phyloP scores from a whole-genome alignment of 2,329 filamentous ascomycete genomes.

The Sphaceloma murrayae region DNA sequence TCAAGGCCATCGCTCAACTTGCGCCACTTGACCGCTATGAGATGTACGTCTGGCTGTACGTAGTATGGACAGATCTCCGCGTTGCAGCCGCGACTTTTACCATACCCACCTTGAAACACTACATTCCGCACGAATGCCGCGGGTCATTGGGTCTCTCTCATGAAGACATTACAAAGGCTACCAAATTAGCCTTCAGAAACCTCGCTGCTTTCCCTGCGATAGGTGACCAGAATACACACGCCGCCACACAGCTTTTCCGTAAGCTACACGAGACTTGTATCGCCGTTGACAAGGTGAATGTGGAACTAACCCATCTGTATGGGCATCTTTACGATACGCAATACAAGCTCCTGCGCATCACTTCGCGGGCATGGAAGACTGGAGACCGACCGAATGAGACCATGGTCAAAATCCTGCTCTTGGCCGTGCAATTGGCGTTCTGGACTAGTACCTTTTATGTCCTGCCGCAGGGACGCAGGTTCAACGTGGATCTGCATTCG shows the following conservation, averaged over 20 bases:
- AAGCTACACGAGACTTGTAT: constrained; percentile 1
- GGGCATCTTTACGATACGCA: constrained; percentile 1
- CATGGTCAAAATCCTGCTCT: not conserved
- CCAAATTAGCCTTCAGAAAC: not conserved
- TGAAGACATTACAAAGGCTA: not conserved
- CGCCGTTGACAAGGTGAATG: constrained; percentile 2
- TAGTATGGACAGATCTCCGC: constrained; percentile 1
- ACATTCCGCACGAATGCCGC: constrained; percentile 1
- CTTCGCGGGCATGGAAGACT: not conserved
- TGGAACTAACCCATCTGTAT: constrained; percentile 1
- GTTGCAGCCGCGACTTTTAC: constrained; percentile 1
- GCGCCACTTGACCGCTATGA: constrained; percentile 2
- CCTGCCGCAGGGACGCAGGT: constrained; percentile 1
- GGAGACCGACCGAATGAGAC: not conserved
- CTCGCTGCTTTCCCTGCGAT: not conserved
- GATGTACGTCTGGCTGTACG: constrained; percentile 10
- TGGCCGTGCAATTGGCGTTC: constrained; percentile 1
- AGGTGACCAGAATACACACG: not conserved
- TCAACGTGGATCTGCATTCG: constrained; percentile 6
- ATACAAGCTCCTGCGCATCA: not conserved
- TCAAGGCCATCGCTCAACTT: not conserved
- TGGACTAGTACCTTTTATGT: constrained; percentile 13
- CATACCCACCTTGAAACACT: not conserved
- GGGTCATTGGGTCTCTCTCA: not conserved
- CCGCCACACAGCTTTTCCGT: not conserved